These are phyloP conservation scores for Xylaria sp. DNA, from an alignment of 2,329 filamentous ascomycete species.

Conservation along the genomic window DNA sequence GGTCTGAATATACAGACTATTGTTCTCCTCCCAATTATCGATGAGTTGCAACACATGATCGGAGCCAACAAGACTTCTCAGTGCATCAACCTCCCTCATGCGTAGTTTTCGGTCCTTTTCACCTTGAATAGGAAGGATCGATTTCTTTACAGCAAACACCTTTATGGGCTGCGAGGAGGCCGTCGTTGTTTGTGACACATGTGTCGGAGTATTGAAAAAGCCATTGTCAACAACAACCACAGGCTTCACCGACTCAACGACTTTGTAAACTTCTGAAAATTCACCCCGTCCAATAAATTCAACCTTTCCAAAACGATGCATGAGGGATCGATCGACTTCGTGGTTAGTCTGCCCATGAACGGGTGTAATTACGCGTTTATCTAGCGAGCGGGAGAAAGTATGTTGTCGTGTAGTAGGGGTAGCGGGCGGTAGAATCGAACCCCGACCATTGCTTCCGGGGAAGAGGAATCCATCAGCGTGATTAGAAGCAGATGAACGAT, in stretches of 20 bases:
- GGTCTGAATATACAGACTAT: constrained; percentile 93
- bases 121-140: constrained; percentile 79
- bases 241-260: constrained; percentile 55
- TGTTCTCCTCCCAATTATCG: constrained; percentile 85
- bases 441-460: constrained; percentile 42
- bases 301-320: constrained; percentile 78
- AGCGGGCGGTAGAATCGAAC: constrained; percentile 67
- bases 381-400: constrained; percentile 61
- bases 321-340: constrained; percentile 76
- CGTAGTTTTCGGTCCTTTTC: constrained; percentile 80
- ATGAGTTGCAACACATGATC: constrained; percentile 87
- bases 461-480: constrained; percentile 48
- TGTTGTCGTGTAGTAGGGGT: constrained; percentile 76
- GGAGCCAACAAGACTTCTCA: constrained; percentile 76
- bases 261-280: constrained; percentile 90
- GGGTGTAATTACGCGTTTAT: constrained; percentile 68
- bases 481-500: constrained; percentile 80
- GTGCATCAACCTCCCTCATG: constrained; percentile 80
- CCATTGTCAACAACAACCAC: constrained; percentile 49
- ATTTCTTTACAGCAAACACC: constrained; percentile 94
- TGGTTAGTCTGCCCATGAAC: constrained; percentile 72
- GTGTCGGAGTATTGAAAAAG: constrained; percentile 54
- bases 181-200: constrained; percentile 49
- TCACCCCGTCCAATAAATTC: constrained; percentile 85
- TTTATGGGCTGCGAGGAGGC: constrained; percentile 59